A percentile compares a stretch with the other conserved stretches of the same genome.
Evolutionary conservation across 1,139 yeast genomes (phyloP).

Genomic region (Yamadazyma spencermartinsiae): DNA sequence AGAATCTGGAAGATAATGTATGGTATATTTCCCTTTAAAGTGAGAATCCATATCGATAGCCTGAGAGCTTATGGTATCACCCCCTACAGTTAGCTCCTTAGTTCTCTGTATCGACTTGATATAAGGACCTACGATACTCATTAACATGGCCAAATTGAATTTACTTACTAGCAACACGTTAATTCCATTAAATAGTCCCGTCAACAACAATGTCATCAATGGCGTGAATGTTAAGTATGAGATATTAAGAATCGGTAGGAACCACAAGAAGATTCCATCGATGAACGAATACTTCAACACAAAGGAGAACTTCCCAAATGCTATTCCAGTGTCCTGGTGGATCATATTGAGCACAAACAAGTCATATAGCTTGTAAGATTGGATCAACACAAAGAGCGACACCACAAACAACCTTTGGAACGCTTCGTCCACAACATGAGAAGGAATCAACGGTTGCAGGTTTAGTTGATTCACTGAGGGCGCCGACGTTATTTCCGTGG

Average conservation of each 20-base stretch:
- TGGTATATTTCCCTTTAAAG: constrained; percentile 81
- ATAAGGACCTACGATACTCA: constrained; percentile 35
- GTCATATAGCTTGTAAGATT: constrained; percentile 81
- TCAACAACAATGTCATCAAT: constrained; percentile 47
- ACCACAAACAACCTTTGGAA: constrained; percentile 71
- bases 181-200: constrained; percentile 32
- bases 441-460: constrained; percentile 44
- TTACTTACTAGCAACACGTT: constrained; percentile 48
- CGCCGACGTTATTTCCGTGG: constrained; percentile 10
- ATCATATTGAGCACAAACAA: constrained; percentile 45
- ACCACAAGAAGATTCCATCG: constrained; percentile 70
- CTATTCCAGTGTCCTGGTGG: constrained; percentile 17
- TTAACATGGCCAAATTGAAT: constrained; percentile 34
- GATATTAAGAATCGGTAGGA: constrained; percentile 70
- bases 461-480: neutral
- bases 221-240: constrained; percentile 70
- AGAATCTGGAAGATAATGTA: constrained; percentile 89
- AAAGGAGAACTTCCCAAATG: constrained; percentile 54
- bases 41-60: constrained; percentile 66
- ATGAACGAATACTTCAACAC: constrained; percentile 67
- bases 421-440: constrained; percentile 68
- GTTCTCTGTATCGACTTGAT: constrained; percentile 49
- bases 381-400: constrained; percentile 69
- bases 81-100: constrained; percentile 70
- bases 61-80: constrained; percentile 46